A percentile compares a stretch with the other conserved stretches of the same genome.
Evolutionary conservation across 805 yeast genomes (phyloP).

Genomic region (Lipomyces oligophaga): DNA sequence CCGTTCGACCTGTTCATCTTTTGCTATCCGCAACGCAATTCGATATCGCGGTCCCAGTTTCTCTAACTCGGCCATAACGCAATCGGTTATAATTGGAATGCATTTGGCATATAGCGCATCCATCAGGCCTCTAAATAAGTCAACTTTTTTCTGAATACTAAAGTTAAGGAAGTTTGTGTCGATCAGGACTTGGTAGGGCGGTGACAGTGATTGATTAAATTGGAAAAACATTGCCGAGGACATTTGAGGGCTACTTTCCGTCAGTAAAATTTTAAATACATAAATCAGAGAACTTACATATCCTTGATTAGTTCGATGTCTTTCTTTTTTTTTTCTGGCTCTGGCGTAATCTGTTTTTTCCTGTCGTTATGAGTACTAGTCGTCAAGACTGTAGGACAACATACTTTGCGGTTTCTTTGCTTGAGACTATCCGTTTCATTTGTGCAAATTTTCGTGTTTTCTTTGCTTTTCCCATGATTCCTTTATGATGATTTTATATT

Average conservation of each 20-base stretch:
- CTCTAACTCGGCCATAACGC: constrained; percentile 97
- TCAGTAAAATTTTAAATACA: background rate
- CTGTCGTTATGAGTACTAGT: background rate
- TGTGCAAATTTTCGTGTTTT: constrained; percentile 96
- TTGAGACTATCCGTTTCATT: constrained; percentile 74
- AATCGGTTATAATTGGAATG: constrained; percentile 92
- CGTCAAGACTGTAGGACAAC: constrained; percentile 29
- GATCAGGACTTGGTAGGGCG: constrained; percentile 94
- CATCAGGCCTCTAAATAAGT: constrained; percentile 95
- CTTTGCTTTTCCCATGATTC: constrained; percentile 87
- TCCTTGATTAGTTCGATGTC: constrained; percentile 75
- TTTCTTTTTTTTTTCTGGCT: constrained; percentile 43
- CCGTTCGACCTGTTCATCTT: constrained; percentile 86
- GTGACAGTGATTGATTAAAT: constrained; percentile 87
- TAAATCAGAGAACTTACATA: constrained; percentile 37
- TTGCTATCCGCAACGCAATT: constrained; percentile 86
- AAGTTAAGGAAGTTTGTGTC: constrained; percentile 97
- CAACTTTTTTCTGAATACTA: constrained; percentile 92
- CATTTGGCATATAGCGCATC: constrained; percentile 91
- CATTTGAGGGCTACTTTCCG: constrained; percentile 66
- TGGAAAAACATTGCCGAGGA: constrained; percentile 94
- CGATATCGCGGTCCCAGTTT: constrained; percentile 92
- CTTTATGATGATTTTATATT: no score
- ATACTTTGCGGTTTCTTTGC: constrained; percentile 63
- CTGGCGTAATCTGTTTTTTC: constrained; percentile 41